Base-by-base conservation (phyloP, 257 asterid species). In the Nicotiana sylvestris region DNA sequence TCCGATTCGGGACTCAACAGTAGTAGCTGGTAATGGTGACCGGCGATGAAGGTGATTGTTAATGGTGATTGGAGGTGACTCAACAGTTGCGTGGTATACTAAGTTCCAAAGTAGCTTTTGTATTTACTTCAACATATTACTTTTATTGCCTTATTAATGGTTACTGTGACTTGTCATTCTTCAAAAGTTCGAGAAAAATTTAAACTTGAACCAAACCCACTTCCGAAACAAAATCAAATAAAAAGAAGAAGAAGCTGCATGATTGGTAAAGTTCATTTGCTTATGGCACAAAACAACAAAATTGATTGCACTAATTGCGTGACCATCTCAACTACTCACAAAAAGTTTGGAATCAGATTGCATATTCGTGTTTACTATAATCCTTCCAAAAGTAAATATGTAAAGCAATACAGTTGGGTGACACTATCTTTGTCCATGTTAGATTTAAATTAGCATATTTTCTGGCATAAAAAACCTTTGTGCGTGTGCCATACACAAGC, bases 401-500 rank as follows among this genome's bases (percentile, higher is more conserved):
- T 72, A 46, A 46, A 8, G 32, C 49, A 43, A 43, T 72, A 72
- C 21, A 21, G 60, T 46, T 43, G 60, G 78, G 7, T 72, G 60
- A 30, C 21, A 72, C 78, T 21, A 21, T 72, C 21, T 21, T 72
- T 21, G 37, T 72, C 78, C 3, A 43, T 70, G 0, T 27, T 10
- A 70, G 35, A 43, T 43, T 70, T 11, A 70, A 43, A 70, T 21
- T 16, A 43, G 17, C 35, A 70, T 21, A 68, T 18, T 18, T 1
- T 68, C 4, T 35, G 17, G 56, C 32, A 68, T 1, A 43, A 6
- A 72, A 46, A 72, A 12, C 46, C 7, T 21, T 46, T 16, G 60
- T 46, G 78, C 78, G 60, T 46, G 78, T 72, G 78, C 78, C 60
- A 72, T 72, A 43, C 78, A 72, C 78, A 6, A 72, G 78, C 78